phyloP scores from a whole-genome alignment of 1,284 basidiomycete genomes.

The Microbotryum saponariae region DNA sequence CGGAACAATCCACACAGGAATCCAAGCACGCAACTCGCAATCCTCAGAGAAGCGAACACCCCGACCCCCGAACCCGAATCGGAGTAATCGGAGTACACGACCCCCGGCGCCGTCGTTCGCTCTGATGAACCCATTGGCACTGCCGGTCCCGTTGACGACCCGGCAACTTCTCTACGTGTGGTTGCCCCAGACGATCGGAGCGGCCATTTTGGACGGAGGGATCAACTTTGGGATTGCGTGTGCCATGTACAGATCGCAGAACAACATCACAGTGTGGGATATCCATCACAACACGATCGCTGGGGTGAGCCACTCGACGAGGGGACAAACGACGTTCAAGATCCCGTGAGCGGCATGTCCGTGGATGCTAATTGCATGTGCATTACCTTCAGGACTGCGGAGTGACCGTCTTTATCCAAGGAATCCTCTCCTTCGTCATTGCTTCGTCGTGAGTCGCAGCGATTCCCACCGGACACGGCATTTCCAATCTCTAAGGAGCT shows the following conservation, averaged over 20 bases:
- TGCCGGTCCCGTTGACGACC: not conserved
- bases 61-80: no score
- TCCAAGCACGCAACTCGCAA: no score
- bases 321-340: not conserved
- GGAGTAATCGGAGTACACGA: no score
- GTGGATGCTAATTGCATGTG: no score
- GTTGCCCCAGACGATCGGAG: constrained; percentile 21
- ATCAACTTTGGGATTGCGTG: constrained; percentile 36
- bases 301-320: not conserved
- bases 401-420: constrained; percentile 36
- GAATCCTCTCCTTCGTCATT: constrained; percentile 36
- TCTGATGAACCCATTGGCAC: not conserved
- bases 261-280: constrained; percentile 27
- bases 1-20: no score
- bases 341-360: not conserved
- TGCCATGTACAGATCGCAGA: constrained; percentile 25
- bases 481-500: no score
- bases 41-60: no score
- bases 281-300: constrained; percentile 20
- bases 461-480: no score
- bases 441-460: constrained; percentile 5
- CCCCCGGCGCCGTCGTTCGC: no score
- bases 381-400: constrained; percentile 28
- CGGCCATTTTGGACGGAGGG: constrained; percentile 28
- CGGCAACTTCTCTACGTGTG: constrained; percentile 22